These are phyloP conservation scores for Kodamaea sagamina DNA, from an alignment of 805 yeast genomes.

Conservation along the genomic window DNA sequence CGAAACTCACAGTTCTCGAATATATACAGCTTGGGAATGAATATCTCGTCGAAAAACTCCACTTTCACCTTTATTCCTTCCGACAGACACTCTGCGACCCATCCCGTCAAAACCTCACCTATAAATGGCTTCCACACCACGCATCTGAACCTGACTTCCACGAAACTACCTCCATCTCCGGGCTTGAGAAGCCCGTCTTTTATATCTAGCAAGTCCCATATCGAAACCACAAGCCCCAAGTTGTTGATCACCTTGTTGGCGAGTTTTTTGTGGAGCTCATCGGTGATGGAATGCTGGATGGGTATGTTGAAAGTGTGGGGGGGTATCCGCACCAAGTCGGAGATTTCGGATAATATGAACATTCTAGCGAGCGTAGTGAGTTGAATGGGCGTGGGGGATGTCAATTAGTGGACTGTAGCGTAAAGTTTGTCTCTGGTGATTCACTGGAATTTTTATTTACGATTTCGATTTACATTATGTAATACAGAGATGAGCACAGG, in stretches of 20 bases:
- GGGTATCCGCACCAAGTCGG: constrained; percentile 85
- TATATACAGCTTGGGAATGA: constrained; percentile 78
- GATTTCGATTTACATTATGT: background rate
- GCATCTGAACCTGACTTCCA: constrained; percentile 71
- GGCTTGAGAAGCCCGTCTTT: constrained; percentile 90
- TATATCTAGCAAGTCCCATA: constrained; percentile 80
- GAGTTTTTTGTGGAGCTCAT: constrained; percentile 81
- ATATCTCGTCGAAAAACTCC: constrained; percentile 90
- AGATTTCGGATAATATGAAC: constrained; percentile 81
- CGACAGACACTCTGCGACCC: constrained; percentile 84
- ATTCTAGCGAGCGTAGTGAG: no score
- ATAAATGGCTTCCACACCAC: constrained; percentile 90
- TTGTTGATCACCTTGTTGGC: constrained; percentile 83
- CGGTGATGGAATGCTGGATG: constrained; percentile 68
- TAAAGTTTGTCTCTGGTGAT: background rate
- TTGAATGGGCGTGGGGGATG: background rate
- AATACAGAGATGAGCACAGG: background rate
- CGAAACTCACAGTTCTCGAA: constrained; percentile 74
- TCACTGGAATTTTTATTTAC: no score
- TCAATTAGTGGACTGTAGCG: background rate
- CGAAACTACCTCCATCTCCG: constrained; percentile 90
- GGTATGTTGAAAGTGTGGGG: constrained; percentile 81
- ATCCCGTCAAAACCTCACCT: constrained; percentile 90
- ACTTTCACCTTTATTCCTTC: constrained; percentile 85
- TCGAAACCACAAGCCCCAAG: constrained; percentile 78